Evolutionary conservation across 2,329 filamentous ascomycete genomes (phyloP).

Genomic region (Ophiostoma australiae): DNA sequence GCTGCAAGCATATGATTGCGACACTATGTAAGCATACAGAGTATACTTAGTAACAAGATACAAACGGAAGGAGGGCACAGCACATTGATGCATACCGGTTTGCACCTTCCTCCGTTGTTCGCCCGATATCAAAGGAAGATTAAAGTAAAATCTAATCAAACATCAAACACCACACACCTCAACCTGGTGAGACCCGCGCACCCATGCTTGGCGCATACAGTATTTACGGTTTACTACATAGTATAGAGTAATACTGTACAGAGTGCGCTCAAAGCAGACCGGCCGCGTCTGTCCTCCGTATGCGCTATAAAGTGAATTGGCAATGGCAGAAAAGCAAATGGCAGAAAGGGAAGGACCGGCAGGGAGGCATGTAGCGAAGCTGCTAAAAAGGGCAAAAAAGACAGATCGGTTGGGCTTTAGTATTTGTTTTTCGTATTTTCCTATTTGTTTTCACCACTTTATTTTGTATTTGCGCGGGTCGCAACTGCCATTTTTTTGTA

Average conservation of each 20-base stretch:
- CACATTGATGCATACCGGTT: neutral
- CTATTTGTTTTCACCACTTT: neutral
- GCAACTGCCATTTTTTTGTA: neutral
- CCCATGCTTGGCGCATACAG: neutral
- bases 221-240: neutral
- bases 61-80: constrained; percentile 2
- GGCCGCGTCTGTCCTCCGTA: constrained; percentile 8
- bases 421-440: neutral
- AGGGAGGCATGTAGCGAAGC: constrained; percentile 18
- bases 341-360: constrained; percentile 13
- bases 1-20: neutral
- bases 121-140: neutral
- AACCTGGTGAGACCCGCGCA: neutral
- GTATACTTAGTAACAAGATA: too few relatives aligned
- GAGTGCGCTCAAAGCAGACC: neutral
- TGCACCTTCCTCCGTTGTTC: neutral
- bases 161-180: neutral
- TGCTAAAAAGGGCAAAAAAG: constrained; percentile 19
- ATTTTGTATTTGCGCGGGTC: neutral
- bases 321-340: neutral
- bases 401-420: neutral
- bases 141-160: neutral
- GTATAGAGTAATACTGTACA: neutral
- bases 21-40: neutral
- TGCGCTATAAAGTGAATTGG: constrained; percentile 15